Percentiles rank a stretch among this genome's conserved stretches.
These are phyloP conservation scores for Funneliformis mosseae DNA, from an alignment of 192 early-diverging fungal species.

Conservation along the genomic window DNA sequence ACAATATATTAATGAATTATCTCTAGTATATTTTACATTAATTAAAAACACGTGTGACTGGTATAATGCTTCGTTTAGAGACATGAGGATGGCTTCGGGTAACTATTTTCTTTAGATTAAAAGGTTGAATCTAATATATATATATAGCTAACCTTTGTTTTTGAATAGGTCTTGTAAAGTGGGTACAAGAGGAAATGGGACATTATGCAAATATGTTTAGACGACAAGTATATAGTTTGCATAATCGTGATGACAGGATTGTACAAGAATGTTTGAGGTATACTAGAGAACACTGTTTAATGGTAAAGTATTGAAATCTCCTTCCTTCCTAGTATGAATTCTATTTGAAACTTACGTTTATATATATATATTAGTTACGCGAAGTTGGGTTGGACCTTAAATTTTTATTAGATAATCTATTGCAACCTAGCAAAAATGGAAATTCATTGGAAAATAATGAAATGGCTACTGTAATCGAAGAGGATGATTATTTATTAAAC, in stretches of 20 bases:
- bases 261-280: constrained; percentile 16
- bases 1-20: constrained; percentile 82
- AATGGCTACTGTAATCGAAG: not conserved
- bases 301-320: not conserved
- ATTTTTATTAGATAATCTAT: constrained; percentile 28
- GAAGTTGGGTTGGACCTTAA: constrained; percentile 32
- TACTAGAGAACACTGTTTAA: constrained; percentile 29
- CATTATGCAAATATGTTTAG: constrained; percentile 74
- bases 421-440: not conserved
- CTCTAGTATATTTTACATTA: constrained; percentile 85
- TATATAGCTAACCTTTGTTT: not conserved
- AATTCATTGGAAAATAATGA: not conserved
- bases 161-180: constrained; percentile 83
- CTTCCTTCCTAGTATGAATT: not conserved
- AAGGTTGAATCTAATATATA: not conserved
- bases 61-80: constrained; percentile 88
- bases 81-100: constrained; percentile 88
- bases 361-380: not conserved
- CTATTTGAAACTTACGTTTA: no score
- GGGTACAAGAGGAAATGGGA: constrained; percentile 86
- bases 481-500: not conserved
- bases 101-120: constrained; percentile 11
- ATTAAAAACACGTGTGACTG: constrained; percentile 97
- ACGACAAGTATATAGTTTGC: constrained; percentile 29
- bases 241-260: not conserved